Percentiles rank a stretch among this genome's conserved stretches.
Evolutionary conservation across 2,329 filamentous ascomycete genomes (phyloP).

Genomic region (Xylaria hypoxylon): DNA sequence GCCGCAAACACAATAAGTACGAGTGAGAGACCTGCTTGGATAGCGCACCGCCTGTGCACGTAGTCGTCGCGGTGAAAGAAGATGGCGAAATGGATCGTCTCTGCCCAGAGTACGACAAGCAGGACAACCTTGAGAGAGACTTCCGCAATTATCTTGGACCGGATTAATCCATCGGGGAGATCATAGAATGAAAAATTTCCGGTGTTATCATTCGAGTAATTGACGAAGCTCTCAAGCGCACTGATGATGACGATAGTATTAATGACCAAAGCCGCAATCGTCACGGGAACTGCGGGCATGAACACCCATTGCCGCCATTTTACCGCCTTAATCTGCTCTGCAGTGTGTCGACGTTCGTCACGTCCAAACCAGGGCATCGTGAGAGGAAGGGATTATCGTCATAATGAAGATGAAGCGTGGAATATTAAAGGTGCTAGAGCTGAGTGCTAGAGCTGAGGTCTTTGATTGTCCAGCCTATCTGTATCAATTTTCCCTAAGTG

Average conservation of each 20-base stretch:
- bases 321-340: conserved; percentile 9
- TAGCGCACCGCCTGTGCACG: conserved; percentile 7
- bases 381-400: not conserved
- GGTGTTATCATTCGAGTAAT: not conserved
- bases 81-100: conserved; percentile 13
- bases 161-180: not conserved
- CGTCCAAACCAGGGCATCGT: conserved; percentile 12
- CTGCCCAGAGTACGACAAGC: not conserved
- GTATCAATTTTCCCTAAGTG: not conserved
- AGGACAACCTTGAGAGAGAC: conserved; percentile 9
- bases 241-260: conserved; percentile 9
- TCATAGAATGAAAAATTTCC: conserved; percentile 19
- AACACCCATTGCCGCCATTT: conserved; percentile 20
- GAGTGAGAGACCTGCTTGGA: conserved; percentile 11
- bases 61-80: conserved; percentile 14
- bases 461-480: not conserved
- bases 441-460: no score
- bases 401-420: not conserved
- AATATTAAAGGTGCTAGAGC: not conserved
- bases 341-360: not conserved
- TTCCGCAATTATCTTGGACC: conserved; percentile 11
- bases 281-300: not conserved
- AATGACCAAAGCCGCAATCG: conserved; percentile 6
- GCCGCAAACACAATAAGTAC: conserved; percentile 2
- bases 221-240: not conserved